A percentile compares a stretch with the other conserved stretches of the same genome.
These are phyloP conservation scores for Sechiopsis laciniata DNA, from an alignment of 306 rosid species.

Conservation along the genomic window DNA sequence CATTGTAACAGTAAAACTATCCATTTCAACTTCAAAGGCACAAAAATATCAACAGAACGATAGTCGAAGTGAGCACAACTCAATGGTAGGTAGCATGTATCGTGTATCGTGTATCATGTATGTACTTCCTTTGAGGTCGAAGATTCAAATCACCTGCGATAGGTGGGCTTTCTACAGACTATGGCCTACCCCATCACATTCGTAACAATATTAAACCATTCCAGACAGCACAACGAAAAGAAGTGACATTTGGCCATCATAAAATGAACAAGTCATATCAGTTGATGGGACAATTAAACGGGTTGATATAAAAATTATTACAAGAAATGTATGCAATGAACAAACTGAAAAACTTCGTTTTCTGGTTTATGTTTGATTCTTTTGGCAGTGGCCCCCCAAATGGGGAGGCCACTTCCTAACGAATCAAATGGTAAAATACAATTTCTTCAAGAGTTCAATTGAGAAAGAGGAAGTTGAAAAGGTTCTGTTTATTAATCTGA, in stretches of 20 bases:
- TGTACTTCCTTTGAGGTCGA: neutral
- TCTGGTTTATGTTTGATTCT: constrained; percentile 9
- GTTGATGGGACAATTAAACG: constrained; percentile 5
- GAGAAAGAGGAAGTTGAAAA: constrained; percentile 2
- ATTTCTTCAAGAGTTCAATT: neutral
- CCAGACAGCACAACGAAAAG: neutral
- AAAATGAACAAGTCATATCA: constrained; percentile 9
- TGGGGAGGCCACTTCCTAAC: neutral
- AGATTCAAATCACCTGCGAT: neutral
- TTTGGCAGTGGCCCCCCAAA: constrained; percentile 2
- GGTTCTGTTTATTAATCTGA: neutral
- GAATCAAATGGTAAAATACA: neutral
- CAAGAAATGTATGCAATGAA: neutral
- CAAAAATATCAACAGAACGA: neutral
- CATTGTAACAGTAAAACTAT: neutral
- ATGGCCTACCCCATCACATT: constrained; percentile 17
- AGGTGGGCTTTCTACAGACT: constrained; percentile 3
- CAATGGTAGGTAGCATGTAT: neutral
- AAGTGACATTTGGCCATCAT: neutral
- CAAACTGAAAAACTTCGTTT: constrained; percentile 6
- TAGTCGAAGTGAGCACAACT: neutral
- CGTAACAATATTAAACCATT: neutral
- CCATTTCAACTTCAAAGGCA: neutral
- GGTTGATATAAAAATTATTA: neutral
- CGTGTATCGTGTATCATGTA: neutral